Evolutionary conservation across 352 stramenopile genomes (phyloP).

Genomic region (Pythium rishiriense): DNA sequence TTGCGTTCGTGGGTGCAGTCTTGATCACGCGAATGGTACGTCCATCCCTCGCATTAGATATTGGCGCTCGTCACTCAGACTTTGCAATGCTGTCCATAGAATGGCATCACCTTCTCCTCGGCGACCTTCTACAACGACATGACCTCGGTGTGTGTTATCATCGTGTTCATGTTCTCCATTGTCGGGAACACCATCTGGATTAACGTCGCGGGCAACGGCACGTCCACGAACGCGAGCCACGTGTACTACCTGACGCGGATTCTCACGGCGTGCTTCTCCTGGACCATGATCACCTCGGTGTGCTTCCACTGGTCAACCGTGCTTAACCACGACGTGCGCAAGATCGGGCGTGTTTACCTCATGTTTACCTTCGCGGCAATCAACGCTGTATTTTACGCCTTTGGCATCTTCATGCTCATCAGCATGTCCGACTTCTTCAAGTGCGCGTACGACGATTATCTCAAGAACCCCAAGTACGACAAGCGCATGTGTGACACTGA

Average conservation of each 20-base stretch:
- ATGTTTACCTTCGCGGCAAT: conserved; percentile 62
- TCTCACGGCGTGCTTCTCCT: conserved; percentile 72
- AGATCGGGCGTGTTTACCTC: conserved; percentile 51
- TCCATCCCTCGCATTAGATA: background rate
- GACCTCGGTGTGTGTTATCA: conserved; percentile 74
- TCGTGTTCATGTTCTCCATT: conserved; percentile 73
- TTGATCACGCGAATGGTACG: conserved; percentile 82
- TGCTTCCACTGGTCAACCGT: conserved; percentile 86
- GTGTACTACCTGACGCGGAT: conserved; percentile 75
- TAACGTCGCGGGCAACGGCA: conserved; percentile 56
- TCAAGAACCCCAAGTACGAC: conserved; percentile 80
- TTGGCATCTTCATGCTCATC: conserved; percentile 69
- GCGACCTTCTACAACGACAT: conserved; percentile 86
- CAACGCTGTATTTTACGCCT: conserved; percentile 66
- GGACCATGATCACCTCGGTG: conserved; percentile 87
- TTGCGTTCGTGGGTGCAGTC: conserved; percentile 69
- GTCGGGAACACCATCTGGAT: conserved; percentile 84
- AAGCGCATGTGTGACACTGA: conserved; percentile 66
- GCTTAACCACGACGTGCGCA: conserved; percentile 63
- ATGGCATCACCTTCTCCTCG: conserved; percentile 76
- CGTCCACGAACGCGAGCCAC: conserved; percentile 48
- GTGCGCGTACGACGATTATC: conserved; percentile 86
- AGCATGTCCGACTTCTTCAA: conserved; percentile 81
- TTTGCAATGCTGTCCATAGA: conserved; percentile 34
- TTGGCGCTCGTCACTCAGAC: background rate